Percentiles rank a stretch among this genome's conserved stretches.
phyloP scores from a whole-genome alignment of 2,329 filamentous ascomycete genomes.

The Claviceps paspali region DNA sequence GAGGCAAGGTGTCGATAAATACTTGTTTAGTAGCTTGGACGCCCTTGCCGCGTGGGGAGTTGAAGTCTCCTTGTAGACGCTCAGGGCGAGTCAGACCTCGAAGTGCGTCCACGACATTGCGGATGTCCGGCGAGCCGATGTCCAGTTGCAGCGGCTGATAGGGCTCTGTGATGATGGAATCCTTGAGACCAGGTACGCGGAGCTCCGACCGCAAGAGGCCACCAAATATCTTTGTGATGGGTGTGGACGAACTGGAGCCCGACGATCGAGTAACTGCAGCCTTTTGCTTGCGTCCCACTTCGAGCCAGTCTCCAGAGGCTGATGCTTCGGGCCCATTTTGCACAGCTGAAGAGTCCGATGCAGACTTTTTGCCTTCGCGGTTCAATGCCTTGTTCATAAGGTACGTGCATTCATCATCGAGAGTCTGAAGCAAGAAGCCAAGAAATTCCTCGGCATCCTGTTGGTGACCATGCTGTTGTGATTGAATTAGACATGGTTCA shows the following conservation, averaged over 20 bases:
- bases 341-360: slow-evolving; percentile 15
- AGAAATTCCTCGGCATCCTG: slow-evolving; percentile 97
- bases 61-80: slow-evolving; percentile 71
- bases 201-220: slow-evolving; percentile 84
- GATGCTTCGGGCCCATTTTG: slow-evolving; percentile 17
- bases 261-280: slow-evolving; percentile 74
- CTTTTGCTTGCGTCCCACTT: slow-evolving; percentile 87
- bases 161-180: slow-evolving; percentile 82
- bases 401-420: slow-evolving; percentile 81
- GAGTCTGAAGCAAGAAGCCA: slow-evolving; percentile 77
- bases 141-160: slow-evolving; percentile 92
- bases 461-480: slow-evolving; percentile 67
- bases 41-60: slow-evolving; percentile 60
- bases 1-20: slow-evolving; percentile 81
- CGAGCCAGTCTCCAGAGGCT: slow-evolving; percentile 53
- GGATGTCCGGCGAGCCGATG: slow-evolving; percentile 73
- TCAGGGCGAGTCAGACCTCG: slow-evolving; percentile 74
- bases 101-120: slow-evolving; percentile 83
- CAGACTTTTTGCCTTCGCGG: slow-evolving; percentile 22
- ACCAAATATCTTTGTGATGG: slow-evolving; percentile 87
- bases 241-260: slow-evolving; percentile 59
- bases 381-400: slow-evolving; percentile 41
- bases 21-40: slow-evolving; percentile 81
- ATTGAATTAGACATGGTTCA: not conserved
- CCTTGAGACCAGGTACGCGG: slow-evolving; percentile 69